phyloP scores from a whole-genome alignment of 306 rosid species.

The Rosa rugosa region DNA sequence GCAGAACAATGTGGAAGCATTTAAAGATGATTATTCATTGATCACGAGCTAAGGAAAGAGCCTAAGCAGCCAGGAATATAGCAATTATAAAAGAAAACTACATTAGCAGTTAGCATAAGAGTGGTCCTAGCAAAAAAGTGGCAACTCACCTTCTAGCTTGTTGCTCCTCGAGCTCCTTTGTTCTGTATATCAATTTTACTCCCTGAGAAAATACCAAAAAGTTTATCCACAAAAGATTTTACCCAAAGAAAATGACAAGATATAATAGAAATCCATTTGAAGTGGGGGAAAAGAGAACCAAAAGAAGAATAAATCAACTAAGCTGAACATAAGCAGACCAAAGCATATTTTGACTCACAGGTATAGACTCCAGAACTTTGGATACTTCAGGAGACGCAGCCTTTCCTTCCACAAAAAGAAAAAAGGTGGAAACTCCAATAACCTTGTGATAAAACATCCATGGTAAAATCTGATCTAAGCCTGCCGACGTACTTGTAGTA shows the following conservation, averaged over 20 bases:
- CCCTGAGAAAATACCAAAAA: conserved; percentile 56
- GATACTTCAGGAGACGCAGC: conserved; percentile 85
- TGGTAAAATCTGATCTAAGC: conserved; percentile 93
- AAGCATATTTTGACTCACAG: conserved; percentile 54
- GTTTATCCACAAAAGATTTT: conserved; percentile 12
- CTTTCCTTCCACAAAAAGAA: conserved; percentile 91
- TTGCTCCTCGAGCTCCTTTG: conserved; percentile 85
- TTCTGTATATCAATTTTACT: conserved; percentile 87
- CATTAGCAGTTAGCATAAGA: neutral
- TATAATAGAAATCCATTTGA: conserved; percentile 20
- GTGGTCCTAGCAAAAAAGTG: conserved; percentile 9
- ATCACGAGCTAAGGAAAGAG: neutral
- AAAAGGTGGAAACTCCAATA: conserved; percentile 76
- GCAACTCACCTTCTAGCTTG: conserved; percentile 80
- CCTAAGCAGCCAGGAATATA: neutral
- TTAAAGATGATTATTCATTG: neutral
- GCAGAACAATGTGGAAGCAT: neutral
- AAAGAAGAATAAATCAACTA: conserved; percentile 11
- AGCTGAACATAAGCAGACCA: neutral
- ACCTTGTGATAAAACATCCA: conserved; percentile 99
- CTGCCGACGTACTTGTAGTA: conserved; percentile 84
- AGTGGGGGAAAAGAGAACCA: neutral
- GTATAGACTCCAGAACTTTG: conserved; percentile 77
- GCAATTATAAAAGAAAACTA: neutral
- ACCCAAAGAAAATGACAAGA: neutral